Evolutionary conservation across 257 asterid genomes (phyloP), one percentile per base, ranked within the genome.

Genomic region (Salvia miltiorrhiza): DNA sequence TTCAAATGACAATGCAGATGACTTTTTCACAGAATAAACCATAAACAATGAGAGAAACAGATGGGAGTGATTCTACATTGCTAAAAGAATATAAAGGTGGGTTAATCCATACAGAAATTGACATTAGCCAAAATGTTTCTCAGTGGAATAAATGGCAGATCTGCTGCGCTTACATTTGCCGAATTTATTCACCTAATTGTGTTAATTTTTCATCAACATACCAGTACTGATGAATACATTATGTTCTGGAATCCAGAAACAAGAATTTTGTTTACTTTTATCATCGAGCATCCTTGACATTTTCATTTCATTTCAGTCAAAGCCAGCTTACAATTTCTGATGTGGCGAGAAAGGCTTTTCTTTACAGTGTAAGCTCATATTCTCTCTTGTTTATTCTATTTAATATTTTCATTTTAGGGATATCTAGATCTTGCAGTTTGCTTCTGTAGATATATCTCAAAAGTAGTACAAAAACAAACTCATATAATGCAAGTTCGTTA

Each of bases 321-420:
- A 84, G 87, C 80, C 97, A 94, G 76, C 87, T 91, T 72, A 94
- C 97, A 71, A 88, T 94, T 78, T 81, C 99, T 52, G 99, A 94
- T 81, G 86, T 94, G 67, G 99, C 99, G 59, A 82, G 99, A 79
- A 94, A 91, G 83, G 99, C 97, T 65, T 94, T 94, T 80, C 97
- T 94, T 70, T 91, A 87, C 85, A 94, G 99, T 74, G 99, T 94
- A 86, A 35, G 97, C 62, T 64, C 65, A 49, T 72, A 65, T 75
- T 75, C 66, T 49, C 14, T 63, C 47, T 35, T 9, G 37, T 67
- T 78, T 65, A 24, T 70, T 69, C 19, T 65, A 16, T 44, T 53
- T 23, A 32, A 65, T 67, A 32, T n/a, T 43, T 50, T 19, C 7
- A 30, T 56, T 50, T 19, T 35, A 37, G 49, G 17, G 54, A 55